Conservation (phyloP, 768 basidiomycete species). For the Candolleomyces efflorescens region DNA sequence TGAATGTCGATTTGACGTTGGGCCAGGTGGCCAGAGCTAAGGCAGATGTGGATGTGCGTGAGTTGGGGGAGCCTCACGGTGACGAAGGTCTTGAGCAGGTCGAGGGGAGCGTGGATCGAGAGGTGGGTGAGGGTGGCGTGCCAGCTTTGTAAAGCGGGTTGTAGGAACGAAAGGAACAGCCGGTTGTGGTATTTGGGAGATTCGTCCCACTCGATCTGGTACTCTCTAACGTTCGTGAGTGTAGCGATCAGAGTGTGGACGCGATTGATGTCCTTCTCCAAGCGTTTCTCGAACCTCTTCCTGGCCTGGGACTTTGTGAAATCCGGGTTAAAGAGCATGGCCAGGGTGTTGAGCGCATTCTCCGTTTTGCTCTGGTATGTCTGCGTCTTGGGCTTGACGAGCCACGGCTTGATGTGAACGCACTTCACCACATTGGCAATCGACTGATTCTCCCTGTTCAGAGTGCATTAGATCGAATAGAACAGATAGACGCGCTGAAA, state of each 20-base stretch:
- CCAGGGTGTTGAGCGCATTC: conserved; percentile 23
- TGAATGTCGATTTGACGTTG: conserved; percentile 26
- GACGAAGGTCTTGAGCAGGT: conserved; percentile 30
- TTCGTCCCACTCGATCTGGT: conserved; percentile 38
- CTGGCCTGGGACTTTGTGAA: conserved; percentile 27
- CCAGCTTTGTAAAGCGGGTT: conserved; percentile 30
- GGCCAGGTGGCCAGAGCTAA: conserved; percentile 28
- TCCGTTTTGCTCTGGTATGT: conserved; percentile 25
- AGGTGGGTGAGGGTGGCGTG: conserved; percentile 28
- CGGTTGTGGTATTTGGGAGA: conserved; percentile 28
- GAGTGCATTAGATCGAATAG: background rate
- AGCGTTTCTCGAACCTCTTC: conserved; percentile 28
- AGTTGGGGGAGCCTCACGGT: conserved; percentile 30
- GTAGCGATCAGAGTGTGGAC: conserved; percentile 28
- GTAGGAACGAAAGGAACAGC: conserved; percentile 33
- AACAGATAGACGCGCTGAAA: conserved; percentile 1
- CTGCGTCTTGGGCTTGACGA: conserved; percentile 29
- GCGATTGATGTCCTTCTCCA: conserved; percentile 31
- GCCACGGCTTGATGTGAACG: conserved; percentile 38
- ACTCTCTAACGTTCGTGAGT: conserved; percentile 31
- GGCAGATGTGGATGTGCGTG: conserved; percentile 28
- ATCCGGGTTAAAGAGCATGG: conserved; percentile 24
- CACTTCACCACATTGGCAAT: conserved; percentile 28
- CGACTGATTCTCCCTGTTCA: conserved; percentile 14
- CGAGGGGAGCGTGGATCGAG: conserved; percentile 34